These are phyloP conservation scores for Diplodia mutila DNA, from an alignment of 2,329 filamentous ascomycete species.

Conservation along the genomic window DNA sequence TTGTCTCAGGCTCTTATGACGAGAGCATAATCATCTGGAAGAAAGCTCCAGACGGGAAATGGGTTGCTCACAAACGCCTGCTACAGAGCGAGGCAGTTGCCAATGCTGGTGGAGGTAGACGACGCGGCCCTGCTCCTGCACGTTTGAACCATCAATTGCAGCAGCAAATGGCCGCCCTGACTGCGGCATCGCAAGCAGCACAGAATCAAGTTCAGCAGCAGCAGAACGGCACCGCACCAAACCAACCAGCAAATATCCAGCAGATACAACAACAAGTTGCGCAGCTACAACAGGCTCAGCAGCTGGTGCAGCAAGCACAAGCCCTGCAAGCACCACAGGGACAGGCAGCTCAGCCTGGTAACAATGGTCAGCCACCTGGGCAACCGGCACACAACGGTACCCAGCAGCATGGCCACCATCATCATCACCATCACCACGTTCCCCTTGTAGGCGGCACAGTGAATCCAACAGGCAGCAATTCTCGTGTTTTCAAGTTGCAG, in stretches of 20 bases:
- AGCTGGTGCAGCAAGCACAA: not conserved
- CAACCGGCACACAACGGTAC: slow-evolving; percentile 30
- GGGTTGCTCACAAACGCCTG: slow-evolving; percentile 76
- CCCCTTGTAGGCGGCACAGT: slow-evolving; percentile 28
- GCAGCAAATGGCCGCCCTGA: slow-evolving; percentile 52
- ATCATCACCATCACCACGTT: slow-evolving; percentile 36
- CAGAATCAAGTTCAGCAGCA: slow-evolving; percentile 35
- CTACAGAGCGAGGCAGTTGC: slow-evolving; percentile 70
- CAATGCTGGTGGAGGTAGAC: slow-evolving; percentile 49
- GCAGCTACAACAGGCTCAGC: slow-evolving; percentile 31
- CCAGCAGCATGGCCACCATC: slow-evolving; percentile 29
- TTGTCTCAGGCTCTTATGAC: slow-evolving; percentile 95
- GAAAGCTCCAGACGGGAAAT: slow-evolving; percentile 79
- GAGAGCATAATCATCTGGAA: slow-evolving; percentile 96
- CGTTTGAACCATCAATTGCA: slow-evolving; percentile 21
- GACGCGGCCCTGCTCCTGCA: slow-evolving; percentile 31
- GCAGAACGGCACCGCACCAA: slow-evolving; percentile 21
- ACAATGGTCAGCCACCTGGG: slow-evolving; percentile 2
- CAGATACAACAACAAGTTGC: slow-evolving; percentile 30
- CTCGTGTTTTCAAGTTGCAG: slow-evolving; percentile 91
- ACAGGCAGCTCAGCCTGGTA: slow-evolving; percentile 22
- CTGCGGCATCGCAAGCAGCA: slow-evolving; percentile 35
- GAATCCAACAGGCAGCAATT: slow-evolving; percentile 42
- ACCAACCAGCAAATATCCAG: slow-evolving; percentile 32
- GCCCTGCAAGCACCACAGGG: slow-evolving; percentile 27